Conservation (phyloP, 225 moss, liverwort and hornwort species). For the Marchantia paleacea region DNA sequence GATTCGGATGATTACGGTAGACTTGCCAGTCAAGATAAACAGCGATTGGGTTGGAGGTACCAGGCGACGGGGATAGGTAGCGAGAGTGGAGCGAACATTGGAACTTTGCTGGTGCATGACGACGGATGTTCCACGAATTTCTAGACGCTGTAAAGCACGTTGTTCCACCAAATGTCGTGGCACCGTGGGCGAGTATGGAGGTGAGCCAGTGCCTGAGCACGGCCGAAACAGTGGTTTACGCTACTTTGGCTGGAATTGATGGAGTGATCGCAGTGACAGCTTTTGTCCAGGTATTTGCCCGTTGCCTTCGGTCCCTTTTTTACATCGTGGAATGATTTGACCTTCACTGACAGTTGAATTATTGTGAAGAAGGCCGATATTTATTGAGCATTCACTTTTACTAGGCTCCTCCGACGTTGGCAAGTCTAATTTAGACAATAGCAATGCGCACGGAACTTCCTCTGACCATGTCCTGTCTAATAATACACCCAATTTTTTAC, state of each 20-base stretch:
- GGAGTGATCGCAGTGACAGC: slow-evolving; percentile 44
- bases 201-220: slow-evolving; percentile 33
- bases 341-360: background rate
- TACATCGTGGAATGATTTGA: background rate
- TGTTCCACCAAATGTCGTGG: slow-evolving; percentile 39
- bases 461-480: background rate
- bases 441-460: background rate
- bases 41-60: background rate
- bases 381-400: background rate
- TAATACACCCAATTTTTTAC: no score
- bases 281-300: slow-evolving; percentile 35
- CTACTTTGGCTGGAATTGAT: slow-evolving; percentile 38
- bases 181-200: slow-evolving; percentile 29
- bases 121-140: slow-evolving; percentile 32
- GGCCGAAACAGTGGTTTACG: slow-evolving; percentile 38
- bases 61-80: background rate
- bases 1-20: background rate
- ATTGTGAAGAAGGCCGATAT: background rate
- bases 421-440: no score
- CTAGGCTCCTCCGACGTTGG: no score
- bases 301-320: background rate
- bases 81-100: background rate
- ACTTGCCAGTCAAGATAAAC: background rate
- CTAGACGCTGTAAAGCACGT: slow-evolving; percentile 10
- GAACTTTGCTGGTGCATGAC: slow-evolving; percentile 8